Conservation (phyloP, 495 filamentous ascomycete species). For the Massariosphaeria phaeospora region DNA sequence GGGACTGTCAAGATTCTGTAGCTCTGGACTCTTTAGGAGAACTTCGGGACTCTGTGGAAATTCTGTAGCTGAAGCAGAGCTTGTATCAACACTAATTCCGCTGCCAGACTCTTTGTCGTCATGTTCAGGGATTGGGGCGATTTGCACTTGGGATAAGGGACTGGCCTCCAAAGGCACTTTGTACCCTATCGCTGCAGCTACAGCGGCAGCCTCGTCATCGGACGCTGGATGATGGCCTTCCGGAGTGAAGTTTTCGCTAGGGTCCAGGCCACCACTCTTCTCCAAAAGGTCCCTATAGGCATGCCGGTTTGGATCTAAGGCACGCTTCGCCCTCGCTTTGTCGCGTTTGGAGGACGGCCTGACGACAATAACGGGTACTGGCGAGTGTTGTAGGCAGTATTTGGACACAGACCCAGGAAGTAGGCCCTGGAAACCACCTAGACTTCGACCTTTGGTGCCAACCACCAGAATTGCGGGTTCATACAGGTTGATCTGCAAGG, state of each 20-base stretch:
- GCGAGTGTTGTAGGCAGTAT: slow-evolving; percentile 92
- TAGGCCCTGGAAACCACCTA: slow-evolving; percentile 86
- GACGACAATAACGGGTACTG: slow-evolving; percentile 95
- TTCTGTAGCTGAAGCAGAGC: slow-evolving; percentile 1
- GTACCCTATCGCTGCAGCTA: slow-evolving; percentile 38
- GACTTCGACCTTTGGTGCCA: slow-evolving; percentile 79
- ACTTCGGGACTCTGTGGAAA: slow-evolving; percentile 25
- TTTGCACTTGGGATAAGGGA: slow-evolving; percentile 24
- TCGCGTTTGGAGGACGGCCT: slow-evolving; percentile 82
- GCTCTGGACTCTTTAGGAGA: slow-evolving; percentile 39
- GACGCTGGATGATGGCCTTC: slow-evolving; percentile 22
- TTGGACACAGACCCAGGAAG: slow-evolving; percentile 91
- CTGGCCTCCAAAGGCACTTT: slow-evolving; percentile 8
- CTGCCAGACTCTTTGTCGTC: neutral
- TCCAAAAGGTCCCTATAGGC: slow-evolving; percentile 78
- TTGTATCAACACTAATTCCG: neutral
- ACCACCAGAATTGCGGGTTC: slow-evolving; percentile 94
- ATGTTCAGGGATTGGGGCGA: slow-evolving; percentile 1
- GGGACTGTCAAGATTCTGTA: slow-evolving; percentile 36
- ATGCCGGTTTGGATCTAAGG: slow-evolving; percentile 68
- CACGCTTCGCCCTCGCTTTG: slow-evolving; percentile 88
- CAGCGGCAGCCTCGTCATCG: slow-evolving; percentile 37
- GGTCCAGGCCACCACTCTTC: slow-evolving; percentile 42
- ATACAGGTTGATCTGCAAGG: slow-evolving; percentile 82
- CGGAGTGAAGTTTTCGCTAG: slow-evolving; percentile 18